Base-by-base conservation (phyloP, 371 early-diverging fungal species). In the Massospora cicadina region DNA sequence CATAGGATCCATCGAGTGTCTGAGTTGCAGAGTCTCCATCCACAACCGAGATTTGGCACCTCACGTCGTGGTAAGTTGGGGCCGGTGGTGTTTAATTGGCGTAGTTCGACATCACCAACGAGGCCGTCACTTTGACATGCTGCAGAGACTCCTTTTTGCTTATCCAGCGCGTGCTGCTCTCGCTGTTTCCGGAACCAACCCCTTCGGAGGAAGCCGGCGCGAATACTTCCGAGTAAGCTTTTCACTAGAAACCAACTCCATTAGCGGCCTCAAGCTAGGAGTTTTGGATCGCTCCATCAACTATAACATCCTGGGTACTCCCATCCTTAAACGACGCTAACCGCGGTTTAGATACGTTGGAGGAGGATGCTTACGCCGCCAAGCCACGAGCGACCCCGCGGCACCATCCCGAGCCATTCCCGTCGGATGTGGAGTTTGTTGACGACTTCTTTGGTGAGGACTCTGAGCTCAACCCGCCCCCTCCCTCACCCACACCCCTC, bases 291-390 rank as follows among this genome's bases (percentile, higher is more conserved):
- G 58, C 3, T 57, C 58, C 58, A 57, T 27, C 23, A 12, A 10
- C 58, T 25, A 25, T 21, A 27, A 23, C 27, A 25, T 27, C 58
- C 58, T 23, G 24, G 25, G 27, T 27, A 25, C 2, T 7, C 58
- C 58, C 3, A 57, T 25, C 58, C 7, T 2, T 23, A 10, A n/a
- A n/a, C 58, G 12, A 25, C 2, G 26, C 21, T 23, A 65, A 58
- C 21, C n/a, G 27, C 24, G n/a, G 13, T 5, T 64, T 77, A 65
- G 77, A 77, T 12, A 80, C 79, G 33, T 53, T 85, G 17, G 85
- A 84, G 66, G 81, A 82, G 57, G 71, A 76, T 27, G 84, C 84
- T 12, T 85, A 84, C 67, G 57, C 67, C 24, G 69, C 54, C 24
- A 69, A 70, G 7, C 61, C 63, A 12, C 61, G 61, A 30, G 67